phyloP scores from a whole-genome alignment of 106 monocot genomes.

The Triglochin maritima region DNA sequence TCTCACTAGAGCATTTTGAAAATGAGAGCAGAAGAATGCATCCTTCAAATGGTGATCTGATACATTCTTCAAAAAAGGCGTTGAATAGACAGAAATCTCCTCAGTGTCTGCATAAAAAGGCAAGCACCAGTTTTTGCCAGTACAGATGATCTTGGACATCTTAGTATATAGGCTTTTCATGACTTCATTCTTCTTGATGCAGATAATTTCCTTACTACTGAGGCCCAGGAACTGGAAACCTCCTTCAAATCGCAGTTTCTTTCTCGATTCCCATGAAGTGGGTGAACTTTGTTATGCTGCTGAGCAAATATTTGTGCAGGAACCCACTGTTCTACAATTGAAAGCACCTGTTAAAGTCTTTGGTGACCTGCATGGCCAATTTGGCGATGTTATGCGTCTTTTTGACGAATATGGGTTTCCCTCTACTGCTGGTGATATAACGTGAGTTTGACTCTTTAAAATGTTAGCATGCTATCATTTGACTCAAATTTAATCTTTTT shows the following conservation, averaged over 20 bases:
- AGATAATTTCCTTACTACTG: slow-evolving; percentile 82
- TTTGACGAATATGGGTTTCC: slow-evolving; percentile 99
- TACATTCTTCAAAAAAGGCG: slow-evolving; percentile 40
- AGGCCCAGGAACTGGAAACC: slow-evolving; percentile 83
- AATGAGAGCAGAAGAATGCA: slow-evolving; percentile 99
- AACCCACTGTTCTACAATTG: slow-evolving; percentile 84
- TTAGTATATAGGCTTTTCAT: background rate
- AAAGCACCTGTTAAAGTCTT: slow-evolving; percentile 96
- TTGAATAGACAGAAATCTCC: slow-evolving; percentile 86
- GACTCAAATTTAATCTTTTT: too few relatives aligned
- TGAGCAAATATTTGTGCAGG: slow-evolving; percentile 94
- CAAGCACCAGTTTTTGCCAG: slow-evolving; percentile 1
- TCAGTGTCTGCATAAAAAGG: slow-evolving; percentile 86
- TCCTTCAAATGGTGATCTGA: slow-evolving; percentile 66
- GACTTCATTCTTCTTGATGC: slow-evolving; percentile 20
- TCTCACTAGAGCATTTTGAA: slow-evolving; percentile 96
- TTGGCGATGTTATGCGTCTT: slow-evolving; percentile 94
- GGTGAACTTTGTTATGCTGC: slow-evolving; percentile 97
- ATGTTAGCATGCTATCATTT: too few relatives aligned
- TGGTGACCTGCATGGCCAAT: slow-evolving; percentile 98
- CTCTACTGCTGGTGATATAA: slow-evolving; percentile 95
- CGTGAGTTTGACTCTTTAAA: slow-evolving; percentile 39
- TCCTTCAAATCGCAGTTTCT: slow-evolving; percentile 76
- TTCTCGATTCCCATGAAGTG: slow-evolving; percentile 90
- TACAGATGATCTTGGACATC: background rate